Conservation (phyloP, 73 alveolate genomes). For the Stentor roeselii region DNA sequence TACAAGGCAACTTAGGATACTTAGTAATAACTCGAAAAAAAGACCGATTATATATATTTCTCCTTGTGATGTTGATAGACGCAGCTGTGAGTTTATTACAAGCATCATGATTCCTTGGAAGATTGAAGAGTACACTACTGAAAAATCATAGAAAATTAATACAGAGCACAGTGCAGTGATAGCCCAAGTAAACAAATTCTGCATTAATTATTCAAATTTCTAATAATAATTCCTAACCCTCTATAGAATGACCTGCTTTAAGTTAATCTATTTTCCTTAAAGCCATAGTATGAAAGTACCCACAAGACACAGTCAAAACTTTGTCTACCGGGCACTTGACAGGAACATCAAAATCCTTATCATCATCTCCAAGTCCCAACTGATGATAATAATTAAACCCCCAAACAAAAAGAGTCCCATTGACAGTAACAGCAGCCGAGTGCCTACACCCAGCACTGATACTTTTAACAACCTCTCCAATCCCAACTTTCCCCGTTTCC, state of each 20-base stretch:
- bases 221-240: no score
- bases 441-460: constrained; percentile 79
- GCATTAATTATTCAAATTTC: no score
- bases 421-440: constrained; percentile 58
- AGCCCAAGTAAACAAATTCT: no score
- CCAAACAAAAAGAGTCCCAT: constrained; percentile 62
- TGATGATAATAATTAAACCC: constrained; percentile 82
- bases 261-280: no score
- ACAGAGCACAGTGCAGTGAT: not conserved
- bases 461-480: constrained; percentile 18
- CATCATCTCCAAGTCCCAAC: constrained; percentile 69
- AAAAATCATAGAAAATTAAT: no score
- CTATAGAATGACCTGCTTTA: no score
- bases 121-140: not conserved
- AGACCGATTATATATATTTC: not conserved
- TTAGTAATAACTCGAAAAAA: not conserved
- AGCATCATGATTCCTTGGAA: not conserved
- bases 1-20: not conserved
- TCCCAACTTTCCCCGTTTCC: constrained; percentile 32
- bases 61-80: not conserved
- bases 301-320: constrained; percentile 50
- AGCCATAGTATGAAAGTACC: constrained; percentile 55
- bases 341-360: constrained; percentile 45
- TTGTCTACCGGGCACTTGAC: constrained; percentile 29
- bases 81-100: not conserved